Percentiles rank a stretch among this genome's conserved stretches.
phyloP scores from a whole-genome alignment of 2,329 filamentous ascomycete genomes.

The Rhynchosporium agropyri region DNA sequence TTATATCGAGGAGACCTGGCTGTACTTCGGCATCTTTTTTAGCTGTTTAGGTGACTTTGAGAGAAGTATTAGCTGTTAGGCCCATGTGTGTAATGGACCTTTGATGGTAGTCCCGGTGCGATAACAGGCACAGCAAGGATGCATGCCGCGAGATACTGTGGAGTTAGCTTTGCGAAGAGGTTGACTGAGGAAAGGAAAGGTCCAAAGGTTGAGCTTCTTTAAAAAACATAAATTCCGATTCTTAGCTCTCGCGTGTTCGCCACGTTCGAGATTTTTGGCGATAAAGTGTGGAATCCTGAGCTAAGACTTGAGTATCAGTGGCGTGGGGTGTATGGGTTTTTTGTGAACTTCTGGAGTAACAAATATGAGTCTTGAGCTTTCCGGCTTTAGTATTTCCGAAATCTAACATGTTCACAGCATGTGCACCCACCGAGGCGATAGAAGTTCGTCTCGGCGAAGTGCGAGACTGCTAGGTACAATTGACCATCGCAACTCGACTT shows the following conservation, averaged over 20 bases:
- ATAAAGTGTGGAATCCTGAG: background rate
- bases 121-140: slow-evolving; percentile 45
- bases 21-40: slow-evolving; percentile 49
- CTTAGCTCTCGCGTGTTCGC: slow-evolving; percentile 39
- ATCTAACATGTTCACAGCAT: background rate
- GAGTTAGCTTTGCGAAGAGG: slow-evolving; percentile 51
- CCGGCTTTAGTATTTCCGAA: slow-evolving; percentile 21
- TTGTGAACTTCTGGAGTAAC: background rate
- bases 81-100: slow-evolving; percentile 50
- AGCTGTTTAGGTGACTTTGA: slow-evolving; percentile 50
- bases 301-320: too few species aligned
- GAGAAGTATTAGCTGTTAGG: slow-evolving; percentile 47
- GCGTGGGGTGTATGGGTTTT: too few species aligned
- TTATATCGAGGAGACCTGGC: slow-evolving; percentile 54
- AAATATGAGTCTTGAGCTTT: too few species aligned
- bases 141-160: slow-evolving; percentile 48
- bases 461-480: too few species aligned
- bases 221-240: slow-evolving; percentile 57
- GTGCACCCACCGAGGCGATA: background rate
- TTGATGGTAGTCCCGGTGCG: slow-evolving; percentile 48
- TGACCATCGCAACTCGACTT: too few species aligned
- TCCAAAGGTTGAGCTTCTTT: slow-evolving; percentile 53
- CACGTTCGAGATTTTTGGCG: slow-evolving; percentile 5
- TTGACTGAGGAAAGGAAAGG: slow-evolving; percentile 53
- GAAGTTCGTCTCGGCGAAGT: too few species aligned